Percentiles rank a stretch among this genome's conserved stretches.
Evolutionary conservation across 2,329 filamentous ascomycete species (phyloP).

Genomic region (Colletotrichum neosansevieriae): DNA sequence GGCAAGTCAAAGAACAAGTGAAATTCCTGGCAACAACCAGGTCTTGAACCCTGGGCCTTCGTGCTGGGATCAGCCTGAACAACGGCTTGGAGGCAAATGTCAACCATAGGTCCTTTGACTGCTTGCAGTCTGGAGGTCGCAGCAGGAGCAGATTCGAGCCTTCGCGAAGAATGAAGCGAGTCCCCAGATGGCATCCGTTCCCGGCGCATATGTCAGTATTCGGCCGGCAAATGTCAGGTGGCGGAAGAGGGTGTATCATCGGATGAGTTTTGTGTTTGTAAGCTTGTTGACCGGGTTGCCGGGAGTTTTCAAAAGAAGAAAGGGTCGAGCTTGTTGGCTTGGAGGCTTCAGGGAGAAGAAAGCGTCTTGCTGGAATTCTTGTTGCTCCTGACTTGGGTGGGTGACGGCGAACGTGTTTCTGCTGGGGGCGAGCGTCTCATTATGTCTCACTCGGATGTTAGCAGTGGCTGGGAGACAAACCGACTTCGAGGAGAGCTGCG

Average conservation of each 20-base stretch:
- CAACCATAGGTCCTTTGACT: not conserved
- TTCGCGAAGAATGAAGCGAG: not conserved
- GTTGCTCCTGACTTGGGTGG: not conserved
- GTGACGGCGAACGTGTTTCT: not conserved
- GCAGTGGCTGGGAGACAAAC: not conserved
- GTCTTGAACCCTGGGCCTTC: not conserved
- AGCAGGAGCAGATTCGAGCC: not conserved
- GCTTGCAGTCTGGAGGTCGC: conserved; percentile 11
- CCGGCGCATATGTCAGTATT: conserved; percentile 1
- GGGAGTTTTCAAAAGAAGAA: not conserved
- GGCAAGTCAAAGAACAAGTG: not conserved
- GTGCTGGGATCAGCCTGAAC: not conserved
- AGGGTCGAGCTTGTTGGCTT: not conserved
- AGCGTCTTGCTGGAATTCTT: not conserved
- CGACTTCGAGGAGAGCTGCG: not conserved
- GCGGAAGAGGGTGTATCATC: not conserved
- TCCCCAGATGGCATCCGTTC: conserved; percentile 8
- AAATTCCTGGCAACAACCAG: not conserved
- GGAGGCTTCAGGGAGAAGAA: not conserved
- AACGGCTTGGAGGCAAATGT: not conserved
- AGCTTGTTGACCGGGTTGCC: conserved; percentile 12
- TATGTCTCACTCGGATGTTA: conserved; percentile 17
- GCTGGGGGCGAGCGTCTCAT: conserved; percentile 17
- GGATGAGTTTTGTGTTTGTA: not conserved
- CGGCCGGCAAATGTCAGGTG: conserved; percentile 10